Percentiles rank a stretch among this genome's conserved stretches.
Evolutionary conservation across 768 basidiomycete genomes (phyloP).

Genomic region (Pisolithus albus): DNA sequence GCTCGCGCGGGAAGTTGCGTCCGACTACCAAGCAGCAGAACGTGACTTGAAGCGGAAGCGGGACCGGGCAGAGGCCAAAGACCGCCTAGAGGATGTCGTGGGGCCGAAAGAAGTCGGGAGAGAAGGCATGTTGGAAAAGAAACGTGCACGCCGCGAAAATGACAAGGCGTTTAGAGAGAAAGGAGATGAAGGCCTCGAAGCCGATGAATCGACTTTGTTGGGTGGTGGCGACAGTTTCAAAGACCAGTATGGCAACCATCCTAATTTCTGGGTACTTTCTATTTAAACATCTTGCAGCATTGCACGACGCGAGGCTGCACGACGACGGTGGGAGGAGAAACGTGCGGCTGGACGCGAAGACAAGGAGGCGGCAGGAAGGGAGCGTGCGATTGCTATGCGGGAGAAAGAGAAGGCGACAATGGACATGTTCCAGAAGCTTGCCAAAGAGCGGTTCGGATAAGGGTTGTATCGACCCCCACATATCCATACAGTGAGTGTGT

Average conservation of each 20-base stretch:
- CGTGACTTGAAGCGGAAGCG: constrained; percentile 58
- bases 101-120: constrained; percentile 76
- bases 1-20: constrained; percentile 56
- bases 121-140: constrained; percentile 86
- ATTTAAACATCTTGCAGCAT: constrained; percentile 41
- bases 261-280: background rate
- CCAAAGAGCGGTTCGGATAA: constrained; percentile 82
- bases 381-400: constrained; percentile 55
- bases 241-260: constrained; percentile 49
- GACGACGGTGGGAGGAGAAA: constrained; percentile 54
- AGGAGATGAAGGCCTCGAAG: constrained; percentile 71
- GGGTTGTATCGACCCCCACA: background rate
- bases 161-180: constrained; percentile 66
- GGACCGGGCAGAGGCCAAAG: constrained; percentile 57
- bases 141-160: constrained; percentile 61
- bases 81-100: constrained; percentile 68
- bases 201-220: constrained; percentile 71
- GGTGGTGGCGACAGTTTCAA: constrained; percentile 81
- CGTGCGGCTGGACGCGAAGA: constrained; percentile 37
- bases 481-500: too few relatives aligned
- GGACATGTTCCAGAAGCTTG: constrained; percentile 93
- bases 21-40: constrained; percentile 48
- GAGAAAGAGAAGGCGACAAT: constrained; percentile 89
- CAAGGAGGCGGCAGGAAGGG: constrained; percentile 43
- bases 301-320: constrained; percentile 67